phyloP scores from a whole-genome alignment of 2,329 filamentous ascomycete species.

The Pestalotiopsis sp. region DNA sequence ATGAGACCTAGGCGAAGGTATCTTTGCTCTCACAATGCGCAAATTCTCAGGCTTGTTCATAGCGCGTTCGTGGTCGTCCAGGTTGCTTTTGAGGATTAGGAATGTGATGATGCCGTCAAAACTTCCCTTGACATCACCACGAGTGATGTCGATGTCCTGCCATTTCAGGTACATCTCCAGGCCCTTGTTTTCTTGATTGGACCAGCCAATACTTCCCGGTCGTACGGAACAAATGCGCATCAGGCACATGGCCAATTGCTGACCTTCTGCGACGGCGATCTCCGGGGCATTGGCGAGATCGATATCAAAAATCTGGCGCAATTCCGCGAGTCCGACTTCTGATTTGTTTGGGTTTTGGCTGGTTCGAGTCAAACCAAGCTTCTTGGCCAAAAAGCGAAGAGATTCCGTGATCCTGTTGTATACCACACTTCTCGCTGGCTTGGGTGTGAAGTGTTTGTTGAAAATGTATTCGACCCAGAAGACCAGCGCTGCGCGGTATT shows the following conservation, averaged over 20 bases:
- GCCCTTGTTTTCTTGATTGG: not conserved
- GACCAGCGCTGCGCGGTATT: not conserved
- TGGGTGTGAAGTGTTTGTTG: not conserved
- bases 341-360: not conserved
- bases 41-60: no score
- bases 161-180: not conserved
- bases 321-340: not conserved
- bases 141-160: not conserved
- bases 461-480: not conserved
- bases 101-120: not conserved
- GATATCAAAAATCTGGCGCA: not conserved
- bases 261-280: not conserved
- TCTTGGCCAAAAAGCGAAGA: not conserved
- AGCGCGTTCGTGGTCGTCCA: not conserved
- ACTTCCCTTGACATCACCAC: not conserved
- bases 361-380: not conserved
- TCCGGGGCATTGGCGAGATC: not conserved
- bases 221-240: not conserved
- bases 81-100: not conserved
- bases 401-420: not conserved
- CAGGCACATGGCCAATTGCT: not conserved
- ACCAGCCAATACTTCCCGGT: not conserved
- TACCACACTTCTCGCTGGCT: not conserved
- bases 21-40: no score
- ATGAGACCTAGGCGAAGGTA: no score